Conservation (phyloP, 208 protist genomes). For the Endotrypanum monterogeii region DNA sequence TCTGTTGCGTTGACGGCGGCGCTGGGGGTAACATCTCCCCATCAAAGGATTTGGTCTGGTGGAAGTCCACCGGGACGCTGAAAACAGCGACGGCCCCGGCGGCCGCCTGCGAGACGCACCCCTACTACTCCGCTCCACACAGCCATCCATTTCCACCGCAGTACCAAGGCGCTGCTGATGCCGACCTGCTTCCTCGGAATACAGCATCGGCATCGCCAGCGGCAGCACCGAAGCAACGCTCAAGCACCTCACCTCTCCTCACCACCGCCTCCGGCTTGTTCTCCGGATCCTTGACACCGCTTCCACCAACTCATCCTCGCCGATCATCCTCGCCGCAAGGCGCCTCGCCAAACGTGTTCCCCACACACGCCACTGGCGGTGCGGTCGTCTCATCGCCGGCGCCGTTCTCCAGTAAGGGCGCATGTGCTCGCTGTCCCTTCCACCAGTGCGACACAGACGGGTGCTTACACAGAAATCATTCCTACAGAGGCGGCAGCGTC, state of each 20-base stretch:
- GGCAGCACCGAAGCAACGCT: neutral
- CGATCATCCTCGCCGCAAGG: slow-evolving; percentile 26
- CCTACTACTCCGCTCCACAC: slow-evolving; percentile 1
- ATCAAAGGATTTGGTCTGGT: slow-evolving; percentile 1
- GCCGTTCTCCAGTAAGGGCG: slow-evolving; percentile 4
- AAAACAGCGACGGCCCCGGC: neutral
- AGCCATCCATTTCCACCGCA: neutral
- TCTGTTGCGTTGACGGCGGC: neutral
- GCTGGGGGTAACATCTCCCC: neutral
- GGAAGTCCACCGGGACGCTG: neutral
- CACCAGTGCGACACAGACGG: neutral
- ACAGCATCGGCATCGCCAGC: neutral
- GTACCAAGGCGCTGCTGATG: neutral
- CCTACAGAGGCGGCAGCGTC: neutral
- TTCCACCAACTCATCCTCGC: slow-evolving; percentile 25
- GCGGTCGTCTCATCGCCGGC: neutral
- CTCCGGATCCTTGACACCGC: slow-evolving; percentile 1
- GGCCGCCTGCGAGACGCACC: neutral
- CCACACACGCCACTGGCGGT: neutral
- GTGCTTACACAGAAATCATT: neutral
- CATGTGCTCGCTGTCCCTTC: neutral
- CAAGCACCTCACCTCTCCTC: neutral
- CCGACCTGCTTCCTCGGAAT: neutral
- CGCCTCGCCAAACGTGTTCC: neutral
- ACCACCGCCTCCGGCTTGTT: neutral